phyloP scores from a whole-genome alignment of 2,329 filamentous ascomycete species.

The Aspergillus jensenii region DNA sequence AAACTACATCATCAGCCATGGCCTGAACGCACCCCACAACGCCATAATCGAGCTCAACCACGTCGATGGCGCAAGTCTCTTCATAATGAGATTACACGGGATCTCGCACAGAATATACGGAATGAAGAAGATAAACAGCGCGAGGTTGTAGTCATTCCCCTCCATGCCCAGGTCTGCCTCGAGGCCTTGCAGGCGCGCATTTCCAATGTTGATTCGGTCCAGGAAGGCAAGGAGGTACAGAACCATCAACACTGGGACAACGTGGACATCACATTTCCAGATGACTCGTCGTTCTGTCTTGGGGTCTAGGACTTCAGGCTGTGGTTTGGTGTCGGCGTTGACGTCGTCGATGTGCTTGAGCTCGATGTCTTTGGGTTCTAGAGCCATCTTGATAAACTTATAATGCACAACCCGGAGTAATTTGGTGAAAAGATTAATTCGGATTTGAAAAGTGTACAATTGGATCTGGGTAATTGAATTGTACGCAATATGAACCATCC shows the following conservation, averaged over 20 bases:
- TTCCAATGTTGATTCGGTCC: constrained; percentile 31
- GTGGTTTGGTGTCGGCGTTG: background rate
- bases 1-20: too few relatives aligned
- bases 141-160: constrained; percentile 39
- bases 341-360: background rate
- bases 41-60: constrained; percentile 17
- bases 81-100: constrained; percentile 16
- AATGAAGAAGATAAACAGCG: constrained; percentile 17
- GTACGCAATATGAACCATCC: too few relatives aligned
- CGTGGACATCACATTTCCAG: constrained; percentile 44
- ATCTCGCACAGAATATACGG: constrained; percentile 18
- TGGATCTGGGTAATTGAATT: background rate
- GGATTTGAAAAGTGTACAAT: background rate
- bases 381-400: background rate
- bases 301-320: background rate
- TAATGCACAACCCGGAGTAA: too few relatives aligned
- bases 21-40: constrained; percentile 10
- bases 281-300: constrained; percentile 28
- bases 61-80: constrained; percentile 13
- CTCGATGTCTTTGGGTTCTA: background rate
- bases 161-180: constrained; percentile 31
- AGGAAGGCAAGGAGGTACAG: constrained; percentile 27
- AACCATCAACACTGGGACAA: constrained; percentile 43
- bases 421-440: too few relatives aligned
- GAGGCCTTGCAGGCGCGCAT: constrained; percentile 39